phyloP scores from a whole-genome alignment of 768 basidiomycete species.

The Boletus subcaerulescens region DNA sequence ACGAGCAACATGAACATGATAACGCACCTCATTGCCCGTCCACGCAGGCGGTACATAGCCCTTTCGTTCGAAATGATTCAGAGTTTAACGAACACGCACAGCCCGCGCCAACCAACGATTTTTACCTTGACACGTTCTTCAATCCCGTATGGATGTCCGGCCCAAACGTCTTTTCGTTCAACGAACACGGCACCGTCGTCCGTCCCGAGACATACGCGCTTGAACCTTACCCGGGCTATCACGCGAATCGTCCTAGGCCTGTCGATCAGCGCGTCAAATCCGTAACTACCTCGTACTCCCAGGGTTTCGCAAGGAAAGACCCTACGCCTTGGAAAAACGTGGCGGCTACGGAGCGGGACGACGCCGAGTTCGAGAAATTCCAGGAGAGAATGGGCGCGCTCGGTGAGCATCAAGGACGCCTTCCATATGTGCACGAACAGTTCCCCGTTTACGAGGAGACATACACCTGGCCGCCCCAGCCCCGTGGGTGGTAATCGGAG shows the following conservation, averaged over 20 bases:
- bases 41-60: not conserved
- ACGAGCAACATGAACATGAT: not conserved
- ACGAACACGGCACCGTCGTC: conserved; percentile 7
- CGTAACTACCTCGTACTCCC: not conserved
- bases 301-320: not conserved
- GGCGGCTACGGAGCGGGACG: conserved; percentile 13
- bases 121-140: conserved; percentile 49
- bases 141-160: conserved; percentile 32
- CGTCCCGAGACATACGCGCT: not conserved
- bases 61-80: too few relatives aligned
- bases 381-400: not conserved
- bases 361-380: conserved; percentile 7
- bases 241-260: not conserved
- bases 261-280: not conserved
- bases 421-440: not conserved
- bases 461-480: not conserved
- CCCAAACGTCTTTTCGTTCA: conserved; percentile 12
- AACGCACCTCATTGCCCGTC: not conserved
- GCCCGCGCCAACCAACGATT: conserved; percentile 29
- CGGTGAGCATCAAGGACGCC: not conserved
- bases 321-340: conserved; percentile 18
- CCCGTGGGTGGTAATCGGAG: too few relatives aligned
- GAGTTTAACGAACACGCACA: not conserved
- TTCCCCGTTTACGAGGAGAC: not conserved
- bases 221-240: conserved; percentile 2